These are phyloP conservation scores for Nemania sp. DNA, from an alignment of 2,329 filamentous ascomycete genomes.

Conservation along the genomic window DNA sequence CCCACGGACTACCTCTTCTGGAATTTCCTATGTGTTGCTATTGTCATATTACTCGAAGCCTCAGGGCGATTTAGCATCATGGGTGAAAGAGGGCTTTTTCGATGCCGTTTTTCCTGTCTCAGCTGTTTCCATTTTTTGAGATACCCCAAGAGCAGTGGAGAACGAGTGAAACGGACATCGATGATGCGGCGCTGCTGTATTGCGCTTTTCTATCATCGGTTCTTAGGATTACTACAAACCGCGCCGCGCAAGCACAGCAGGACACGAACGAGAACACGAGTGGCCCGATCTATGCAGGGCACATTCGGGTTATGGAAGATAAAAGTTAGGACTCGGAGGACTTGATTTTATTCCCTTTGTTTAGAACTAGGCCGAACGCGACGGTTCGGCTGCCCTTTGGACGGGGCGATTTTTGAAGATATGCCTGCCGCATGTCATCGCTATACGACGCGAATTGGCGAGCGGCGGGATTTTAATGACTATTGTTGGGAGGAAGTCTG, in stretches of 20 bases:
- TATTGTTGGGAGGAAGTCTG: conserved; percentile 3
- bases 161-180: conserved; percentile 13
- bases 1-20: conserved; percentile 26
- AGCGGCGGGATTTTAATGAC: conserved; percentile 17
- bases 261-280: conserved; percentile 22
- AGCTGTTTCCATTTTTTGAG: conserved; percentile 37
- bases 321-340: conserved; percentile 23
- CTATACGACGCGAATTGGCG: neutral
- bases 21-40: conserved; percentile 36
- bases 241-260: conserved; percentile 26
- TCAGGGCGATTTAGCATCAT: conserved; percentile 37
- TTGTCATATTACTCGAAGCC: conserved; percentile 39
- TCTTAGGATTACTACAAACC: conserved; percentile 19
- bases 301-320: conserved; percentile 20
- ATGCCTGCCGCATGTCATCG: neutral
- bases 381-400: neutral
- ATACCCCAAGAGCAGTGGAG: conserved; percentile 36
- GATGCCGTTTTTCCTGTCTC: conserved; percentile 36
- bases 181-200: conserved; percentile 19
- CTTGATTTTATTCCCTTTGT: conserved; percentile 18
- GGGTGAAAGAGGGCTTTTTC: conserved; percentile 32
- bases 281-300: conserved; percentile 10
- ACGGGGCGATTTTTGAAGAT: neutral
- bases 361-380: conserved; percentile 6
- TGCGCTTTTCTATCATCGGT: conserved; percentile 16